Base-by-base conservation (phyloP, 495 filamentous ascomycete genomes). In the Venustampulla echinocandica region DNA sequence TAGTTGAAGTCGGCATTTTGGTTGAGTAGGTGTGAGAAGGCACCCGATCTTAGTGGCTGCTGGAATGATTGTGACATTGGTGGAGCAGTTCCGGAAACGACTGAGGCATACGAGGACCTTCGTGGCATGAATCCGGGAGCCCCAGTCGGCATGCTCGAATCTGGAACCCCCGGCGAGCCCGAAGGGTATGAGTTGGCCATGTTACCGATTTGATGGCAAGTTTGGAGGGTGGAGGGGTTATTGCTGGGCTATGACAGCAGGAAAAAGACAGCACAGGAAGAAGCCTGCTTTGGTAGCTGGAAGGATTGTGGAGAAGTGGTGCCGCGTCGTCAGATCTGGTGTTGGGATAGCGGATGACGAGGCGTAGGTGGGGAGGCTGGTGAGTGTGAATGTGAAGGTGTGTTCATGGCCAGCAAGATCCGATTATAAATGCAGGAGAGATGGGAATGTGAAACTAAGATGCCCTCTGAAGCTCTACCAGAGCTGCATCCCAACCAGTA, bases 101-200 rank as follows among this genome's bases (percentile, higher is more conserved):
- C 84, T 42, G 87, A 87, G 38, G 88, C 86, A 71, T 94, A 93
- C 24, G 88, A 93, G 0, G 62, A 63, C 37, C 71, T 64, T 39
- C 60, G 54, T 41, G 60, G 59, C 38, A 64, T 54, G 43, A 57
- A 59, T 39, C 49, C 53, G 22, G 56, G 53, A 43, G 59, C 58
- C 35, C 40, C 56, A 60, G 64, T 57, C 46, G 60, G 62, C 64
- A 54, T 63, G 57, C 56, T 54, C 42, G 55, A 60, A 40, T 57
- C 58, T 52, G 54, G 54, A 49, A 55, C 46, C 15, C 52, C 56
- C 42, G 56, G 57, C 43, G 57, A 59, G 43, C 57, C 57, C 44
- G 47, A 46, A 50, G 57, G 49, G 43, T 56, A 61, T 13, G 58
- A 52, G 47, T 61, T 61, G 35, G 58, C 52, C 57, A 60, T 60